Evolutionary conservation across 2,329 filamentous ascomycete genomes (phyloP).

Genomic region (Magnaporthiopsis rhizophila): DNA sequence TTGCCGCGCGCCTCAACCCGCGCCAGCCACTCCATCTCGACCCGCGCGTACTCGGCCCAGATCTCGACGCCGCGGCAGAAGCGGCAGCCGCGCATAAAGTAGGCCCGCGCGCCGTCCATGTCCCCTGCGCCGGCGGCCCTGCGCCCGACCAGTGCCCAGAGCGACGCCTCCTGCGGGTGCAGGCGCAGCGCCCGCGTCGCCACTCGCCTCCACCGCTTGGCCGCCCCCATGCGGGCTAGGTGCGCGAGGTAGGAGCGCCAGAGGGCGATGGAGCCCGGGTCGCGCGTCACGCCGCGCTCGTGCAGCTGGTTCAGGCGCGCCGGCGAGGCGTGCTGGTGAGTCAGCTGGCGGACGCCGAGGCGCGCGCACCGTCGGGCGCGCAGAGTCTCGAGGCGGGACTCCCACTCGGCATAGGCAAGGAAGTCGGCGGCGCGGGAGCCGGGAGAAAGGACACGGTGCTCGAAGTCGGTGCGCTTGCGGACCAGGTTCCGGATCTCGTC

Average conservation of each 20-base stretch:
- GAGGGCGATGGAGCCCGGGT: constrained; percentile 70
- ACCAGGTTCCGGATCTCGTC: constrained; percentile 87
- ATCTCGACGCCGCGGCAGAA: constrained; percentile 72
- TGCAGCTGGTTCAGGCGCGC: constrained; percentile 83
- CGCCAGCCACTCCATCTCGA: constrained; percentile 87
- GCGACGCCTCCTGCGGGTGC: constrained; percentile 71
- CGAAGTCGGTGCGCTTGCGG: constrained; percentile 84
- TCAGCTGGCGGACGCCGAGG: constrained; percentile 61
- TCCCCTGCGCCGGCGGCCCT: constrained; percentile 73
- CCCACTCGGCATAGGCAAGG: constrained; percentile 71
- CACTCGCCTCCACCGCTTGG: constrained; percentile 56
- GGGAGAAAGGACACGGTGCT: constrained; percentile 80
- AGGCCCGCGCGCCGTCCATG: constrained; percentile 76
- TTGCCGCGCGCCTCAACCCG: constrained; percentile 55
- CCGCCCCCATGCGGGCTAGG: constrained; percentile 58
- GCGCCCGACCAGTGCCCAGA: constrained; percentile 83
- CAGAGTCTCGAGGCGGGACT: constrained; percentile 62
- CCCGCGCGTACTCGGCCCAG: constrained; percentile 84
- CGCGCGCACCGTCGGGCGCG: constrained; percentile 77
- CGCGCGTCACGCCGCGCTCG: constrained; percentile 76
- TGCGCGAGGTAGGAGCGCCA: constrained; percentile 91
- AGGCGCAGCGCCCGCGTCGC: constrained; percentile 68
- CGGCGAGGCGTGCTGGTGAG: constrained; percentile 63
- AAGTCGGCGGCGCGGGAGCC: constrained; percentile 72
- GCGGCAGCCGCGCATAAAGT: constrained; percentile 79